Percentiles rank a stretch among this genome's conserved stretches.
Evolutionary conservation across 108 stramenopile species (phyloP).

Genomic region (Asterionellopsis glacialis): DNA sequence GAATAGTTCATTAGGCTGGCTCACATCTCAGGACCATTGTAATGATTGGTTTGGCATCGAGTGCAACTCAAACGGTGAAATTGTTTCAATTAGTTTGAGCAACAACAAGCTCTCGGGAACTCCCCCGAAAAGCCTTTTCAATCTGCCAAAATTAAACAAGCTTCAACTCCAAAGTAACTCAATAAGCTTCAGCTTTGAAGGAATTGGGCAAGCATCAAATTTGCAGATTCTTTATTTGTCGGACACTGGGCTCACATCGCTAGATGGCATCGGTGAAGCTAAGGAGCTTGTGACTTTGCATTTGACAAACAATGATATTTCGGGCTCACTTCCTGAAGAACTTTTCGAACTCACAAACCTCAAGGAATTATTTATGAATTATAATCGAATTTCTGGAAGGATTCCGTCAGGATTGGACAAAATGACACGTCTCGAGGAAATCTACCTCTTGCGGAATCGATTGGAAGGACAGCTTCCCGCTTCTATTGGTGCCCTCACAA

Average conservation of each 20-base stretch:
- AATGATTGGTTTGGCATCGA: constrained; percentile 69
- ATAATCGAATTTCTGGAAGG: constrained; percentile 25
- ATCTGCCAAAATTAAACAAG: constrained; percentile 50
- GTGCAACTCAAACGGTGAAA: constrained; percentile 30
- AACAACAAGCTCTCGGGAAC: constrained; percentile 68
- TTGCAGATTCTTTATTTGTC: constrained; percentile 43
- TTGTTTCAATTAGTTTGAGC: constrained; percentile 63
- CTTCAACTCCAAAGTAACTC: constrained; percentile 26
- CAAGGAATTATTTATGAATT: constrained; percentile 22
- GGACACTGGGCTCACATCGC: constrained; percentile 52
- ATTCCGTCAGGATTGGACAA: constrained; percentile 16
- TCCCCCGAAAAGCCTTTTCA: constrained; percentile 64
- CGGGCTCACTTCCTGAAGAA: constrained; percentile 22
- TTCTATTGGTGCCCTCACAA: constrained; percentile 16
- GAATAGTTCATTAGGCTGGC: constrained; percentile 5
- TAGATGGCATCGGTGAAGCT: constrained; percentile 55
- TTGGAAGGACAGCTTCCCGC: constrained; percentile 21
- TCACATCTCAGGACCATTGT: neutral
- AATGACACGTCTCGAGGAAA: constrained; percentile 14
- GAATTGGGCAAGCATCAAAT: constrained; percentile 5
- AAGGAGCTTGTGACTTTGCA: constrained; percentile 9
- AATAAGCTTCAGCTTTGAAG: constrained; percentile 7
- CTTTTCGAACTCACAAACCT: constrained; percentile 32
- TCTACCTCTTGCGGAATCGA: constrained; percentile 3
- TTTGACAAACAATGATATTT: constrained; percentile 12